phyloP scores from a whole-genome alignment of 106 monocot genomes.

The Dendrobium officinale region DNA sequence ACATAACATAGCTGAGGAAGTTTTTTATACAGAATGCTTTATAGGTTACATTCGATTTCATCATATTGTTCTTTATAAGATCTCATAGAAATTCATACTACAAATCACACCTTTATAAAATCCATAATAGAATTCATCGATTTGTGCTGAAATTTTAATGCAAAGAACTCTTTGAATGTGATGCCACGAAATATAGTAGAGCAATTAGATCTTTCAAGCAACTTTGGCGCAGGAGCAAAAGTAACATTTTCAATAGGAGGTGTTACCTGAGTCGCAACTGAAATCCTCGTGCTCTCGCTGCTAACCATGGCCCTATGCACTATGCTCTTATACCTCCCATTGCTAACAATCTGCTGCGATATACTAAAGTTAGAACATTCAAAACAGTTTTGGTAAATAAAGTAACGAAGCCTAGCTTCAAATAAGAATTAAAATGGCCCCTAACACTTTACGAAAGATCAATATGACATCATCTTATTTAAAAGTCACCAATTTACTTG shows the following conservation, averaged over 20 bases:
- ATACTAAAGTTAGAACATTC: background rate
- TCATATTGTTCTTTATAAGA: too few species aligned
- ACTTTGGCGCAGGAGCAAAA: background rate
- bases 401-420: background rate
- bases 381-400: background rate
- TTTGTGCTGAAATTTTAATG: constrained; percentile 1
- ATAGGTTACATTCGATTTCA: too few species aligned
- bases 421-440: background rate
- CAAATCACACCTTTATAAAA: background rate
- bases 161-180: constrained; percentile 1
- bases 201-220: background rate
- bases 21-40: too few species aligned
- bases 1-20: too few species aligned
- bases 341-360: background rate
- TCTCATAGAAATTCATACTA: too few species aligned
- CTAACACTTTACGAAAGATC: too few species aligned
- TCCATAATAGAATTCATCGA: background rate
- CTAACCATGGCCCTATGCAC: background rate
- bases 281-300: background rate
- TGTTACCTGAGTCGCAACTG: background rate
- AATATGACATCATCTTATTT: too few species aligned
- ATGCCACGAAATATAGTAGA: background rate
- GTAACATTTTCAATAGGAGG: background rate
- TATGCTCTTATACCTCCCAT: constrained; percentile 4
- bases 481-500: too few species aligned